phyloP scores from a whole-genome alignment of 1,284 basidiomycete genomes.

The Amylostereum chailletii region DNA sequence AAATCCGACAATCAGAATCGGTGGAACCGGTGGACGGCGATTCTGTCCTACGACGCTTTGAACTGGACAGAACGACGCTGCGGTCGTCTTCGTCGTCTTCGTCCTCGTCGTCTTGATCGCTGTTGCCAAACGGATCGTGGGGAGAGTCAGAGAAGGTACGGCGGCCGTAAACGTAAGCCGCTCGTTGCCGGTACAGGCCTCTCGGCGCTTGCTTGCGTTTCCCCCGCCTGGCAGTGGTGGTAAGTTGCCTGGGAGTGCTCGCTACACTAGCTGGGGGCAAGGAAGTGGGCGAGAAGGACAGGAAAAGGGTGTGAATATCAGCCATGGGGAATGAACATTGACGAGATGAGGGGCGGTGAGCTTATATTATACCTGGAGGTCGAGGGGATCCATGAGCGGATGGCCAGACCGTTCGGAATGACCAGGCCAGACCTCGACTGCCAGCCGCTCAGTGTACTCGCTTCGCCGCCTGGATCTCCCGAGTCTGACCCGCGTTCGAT shows the following conservation, averaged over 20 bases:
- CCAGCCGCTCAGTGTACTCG: not conserved
- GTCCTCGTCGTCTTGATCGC: conserved; percentile 14
- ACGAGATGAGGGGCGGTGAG: too few species aligned
- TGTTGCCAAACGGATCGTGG: conserved; percentile 17
- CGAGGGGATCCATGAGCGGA: too few species aligned
- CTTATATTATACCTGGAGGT: too few species aligned
- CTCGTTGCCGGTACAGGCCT: conserved; percentile 27
- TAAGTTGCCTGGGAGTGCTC: too few species aligned
- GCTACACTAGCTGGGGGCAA: too few species aligned
- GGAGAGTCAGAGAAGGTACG: conserved; percentile 3
- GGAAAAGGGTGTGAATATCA: too few species aligned
- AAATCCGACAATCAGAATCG: not conserved
- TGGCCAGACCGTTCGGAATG: too few species aligned
- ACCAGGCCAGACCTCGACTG: too few species aligned
- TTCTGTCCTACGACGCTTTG: conserved; percentile 16
- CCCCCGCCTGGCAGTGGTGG: not conserved
- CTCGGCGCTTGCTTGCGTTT: not conserved
- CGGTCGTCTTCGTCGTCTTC: conserved; percentile 25
- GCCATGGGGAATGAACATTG: too few species aligned
- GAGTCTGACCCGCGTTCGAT: not conserved
- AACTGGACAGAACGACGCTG: conserved; percentile 14
- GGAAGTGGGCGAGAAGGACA: too few species aligned
- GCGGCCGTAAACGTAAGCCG: conserved; percentile 1
- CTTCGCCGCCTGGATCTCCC: not conserved
- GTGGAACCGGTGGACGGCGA: not conserved